These are phyloP conservation scores for Prunus mongolica DNA, from an alignment of 306 rosid genomes.

Conservation along the genomic window DNA sequence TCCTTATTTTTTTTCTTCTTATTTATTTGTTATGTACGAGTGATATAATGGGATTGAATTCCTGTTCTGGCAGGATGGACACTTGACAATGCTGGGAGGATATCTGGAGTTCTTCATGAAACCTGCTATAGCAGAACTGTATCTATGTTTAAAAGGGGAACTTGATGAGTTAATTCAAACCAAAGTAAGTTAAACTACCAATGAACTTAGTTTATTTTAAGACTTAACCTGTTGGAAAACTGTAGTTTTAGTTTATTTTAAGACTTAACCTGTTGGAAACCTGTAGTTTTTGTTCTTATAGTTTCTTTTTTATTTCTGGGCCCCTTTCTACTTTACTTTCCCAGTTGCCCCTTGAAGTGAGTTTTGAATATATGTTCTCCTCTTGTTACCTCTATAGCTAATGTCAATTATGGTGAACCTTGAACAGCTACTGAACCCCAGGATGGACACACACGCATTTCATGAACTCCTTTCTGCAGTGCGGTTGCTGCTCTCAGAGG, in stretches of 20 bases:
- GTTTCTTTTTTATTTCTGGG: conserved; percentile 17
- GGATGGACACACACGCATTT: conserved; percentile 54
- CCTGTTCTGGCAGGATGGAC: conserved; percentile 66
- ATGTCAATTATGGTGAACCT: conserved; percentile 6
- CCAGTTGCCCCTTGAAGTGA: neutral
- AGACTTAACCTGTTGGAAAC: neutral
- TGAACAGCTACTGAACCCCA: conserved; percentile 69
- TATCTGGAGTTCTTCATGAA: conserved; percentile 88
- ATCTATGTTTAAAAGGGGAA: conserved; percentile 58
- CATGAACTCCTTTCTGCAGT: conserved; percentile 77
- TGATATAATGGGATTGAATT: neutral
- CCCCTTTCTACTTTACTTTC: neutral
- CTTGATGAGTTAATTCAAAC: conserved; percentile 75
- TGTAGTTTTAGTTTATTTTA: neutral
- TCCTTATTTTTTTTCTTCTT: neutral
- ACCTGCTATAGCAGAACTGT: conserved; percentile 70
- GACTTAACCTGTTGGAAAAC: neutral
- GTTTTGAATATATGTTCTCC: neutral
- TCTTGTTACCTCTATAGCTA: conserved; percentile 4
- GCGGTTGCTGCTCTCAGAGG: conserved; percentile 59
- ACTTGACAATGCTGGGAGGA: conserved; percentile 91
- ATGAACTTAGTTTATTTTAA: neutral
- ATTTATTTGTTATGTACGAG: neutral
- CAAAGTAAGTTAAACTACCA: conserved; percentile 55
- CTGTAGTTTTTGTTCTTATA: conserved; percentile 16